phyloP scores from a whole-genome alignment of 225 moss, liverwort and hornwort genomes.

The Antitrichia curtipendula region DNA sequence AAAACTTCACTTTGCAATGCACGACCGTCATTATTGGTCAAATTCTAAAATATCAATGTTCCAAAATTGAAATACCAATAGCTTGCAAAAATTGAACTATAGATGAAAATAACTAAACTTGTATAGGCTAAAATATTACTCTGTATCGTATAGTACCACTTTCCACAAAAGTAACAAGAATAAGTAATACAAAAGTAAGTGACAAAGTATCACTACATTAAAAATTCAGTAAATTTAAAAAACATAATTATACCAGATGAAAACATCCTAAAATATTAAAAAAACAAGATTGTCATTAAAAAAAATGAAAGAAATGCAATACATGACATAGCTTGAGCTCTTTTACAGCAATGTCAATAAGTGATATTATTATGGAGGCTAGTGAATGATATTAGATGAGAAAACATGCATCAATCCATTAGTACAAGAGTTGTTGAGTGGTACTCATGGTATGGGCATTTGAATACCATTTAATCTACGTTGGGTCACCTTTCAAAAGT shows the following conservation, averaged over 20 bases:
- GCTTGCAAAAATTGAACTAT: not conserved
- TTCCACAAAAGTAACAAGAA: not conserved
- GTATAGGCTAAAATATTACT: not conserved
- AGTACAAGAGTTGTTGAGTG: not conserved
- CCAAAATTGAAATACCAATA: not conserved
- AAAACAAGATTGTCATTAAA: not conserved
- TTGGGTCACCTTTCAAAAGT: not conserved
- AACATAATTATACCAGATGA: no score
- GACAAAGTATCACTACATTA: not conserved
- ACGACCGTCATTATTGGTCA: no score
- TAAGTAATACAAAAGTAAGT: not conserved
- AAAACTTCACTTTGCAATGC: not conserved
- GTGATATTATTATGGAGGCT: not conserved
- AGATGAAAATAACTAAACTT: no score
- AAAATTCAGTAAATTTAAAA: not conserved
- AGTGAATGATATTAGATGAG: not conserved
- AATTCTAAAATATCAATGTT: not conserved
- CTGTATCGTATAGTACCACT: not conserved
- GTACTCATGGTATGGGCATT: accelerated
- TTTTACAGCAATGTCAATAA: not conserved
- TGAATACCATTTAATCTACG: not conserved
- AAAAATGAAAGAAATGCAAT: not conserved
- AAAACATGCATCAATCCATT: accelerated
- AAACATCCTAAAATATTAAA: not conserved
- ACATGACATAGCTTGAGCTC: not conserved